Base-by-base conservation (phyloP, 306 rosid genomes). In the Castanospermum australe region DNA sequence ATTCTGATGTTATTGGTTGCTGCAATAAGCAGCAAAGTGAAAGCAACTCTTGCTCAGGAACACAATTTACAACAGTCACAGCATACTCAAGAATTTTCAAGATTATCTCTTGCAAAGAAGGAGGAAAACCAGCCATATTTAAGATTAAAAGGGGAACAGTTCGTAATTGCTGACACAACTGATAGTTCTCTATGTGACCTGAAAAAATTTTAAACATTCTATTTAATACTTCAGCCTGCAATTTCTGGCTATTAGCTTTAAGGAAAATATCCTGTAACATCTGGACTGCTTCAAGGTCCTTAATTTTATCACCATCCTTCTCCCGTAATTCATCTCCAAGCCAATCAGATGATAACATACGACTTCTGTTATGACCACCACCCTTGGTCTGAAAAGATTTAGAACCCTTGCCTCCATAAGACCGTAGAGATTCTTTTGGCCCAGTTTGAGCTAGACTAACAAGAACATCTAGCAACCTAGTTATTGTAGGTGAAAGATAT, bases 11-110 rank as follows among this genome's bases (percentile, higher is more conserved):
- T 88, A 96, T 96, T 67, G 98, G 96, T 77, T 96, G 99, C 88
- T 96, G 99, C 85, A 96, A 75, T 71, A 96, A 87, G 88, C 98
- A 96, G 90, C 99, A 96, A 85, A 96, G 98, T 67, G 99, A 96
- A 48, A 96, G 96, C 75, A 96, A 90, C 75, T 96, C 99, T 85
- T 96, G 99, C 84, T 96, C 99, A 8, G 99, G 99, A 83, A 96
- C 94, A 64, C 98, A 93, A 84, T 96, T 96, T 76, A 93, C 98
- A 55, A 96, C 99, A 71, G 98, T 96, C 86, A 96, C 99, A 57
- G 94, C 99, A 90, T 96, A 96, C 87, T 96, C 99, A 35, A 96
- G 99, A 87, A 96, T 96, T 88, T 96, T 96, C 89, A 96, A 81
- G 80, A 96, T 92, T 70, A 89, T 92, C 78, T 93, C 99, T 83